Evolutionary conservation across 306 rosid genomes (phyloP), one percentile per base, ranked within the genome.

Genomic region (Cotoneaster glaucophyllus): DNA sequence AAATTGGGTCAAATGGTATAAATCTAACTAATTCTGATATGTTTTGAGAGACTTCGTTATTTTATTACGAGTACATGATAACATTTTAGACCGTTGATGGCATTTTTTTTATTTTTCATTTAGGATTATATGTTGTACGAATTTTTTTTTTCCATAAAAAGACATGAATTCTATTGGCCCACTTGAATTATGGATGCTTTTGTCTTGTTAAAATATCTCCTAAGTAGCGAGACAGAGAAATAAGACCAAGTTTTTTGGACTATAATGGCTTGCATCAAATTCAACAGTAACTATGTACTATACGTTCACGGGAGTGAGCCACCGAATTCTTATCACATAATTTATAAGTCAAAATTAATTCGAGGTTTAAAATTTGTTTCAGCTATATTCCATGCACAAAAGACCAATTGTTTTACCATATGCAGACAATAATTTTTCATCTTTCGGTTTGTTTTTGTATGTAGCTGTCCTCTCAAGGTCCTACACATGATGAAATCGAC

Each of bases 401-500:
- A 24, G 3, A 24, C 2, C 7, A n/a, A 2, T 21, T 65, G 22
- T 65, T 67, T 41, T 14, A 11, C 9, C 43, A 1, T 21, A 58
- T 29, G 2, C 3, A n/a, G 21, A 56, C 14, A 34, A n/a, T 45
- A 28, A 31, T 0, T 53, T 52, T 24, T 15, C 57, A 72, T 69
- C 4, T 13, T 43, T 13, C 11, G 32, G 39, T 41, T 70, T 22
- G 9, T 7, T n/a, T 70, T 59, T 21, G 18, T 77, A 68, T 83
- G 82, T 84, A 91, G 97, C 74, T 91, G 44, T 91, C 97, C 39
- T 91, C 97, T 31, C 81, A 89, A 67, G 97, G 97, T 4, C 83
- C 90, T 29, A 85, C 88, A 9, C 96, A 93, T n/a, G 98, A 93
- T 24, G 98, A 93, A 63, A 93, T 93, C 67, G 96, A 93, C 85